Evolutionary conservation across 306 rosid genomes (phyloP).

Genomic region (Lupinus albus): DNA sequence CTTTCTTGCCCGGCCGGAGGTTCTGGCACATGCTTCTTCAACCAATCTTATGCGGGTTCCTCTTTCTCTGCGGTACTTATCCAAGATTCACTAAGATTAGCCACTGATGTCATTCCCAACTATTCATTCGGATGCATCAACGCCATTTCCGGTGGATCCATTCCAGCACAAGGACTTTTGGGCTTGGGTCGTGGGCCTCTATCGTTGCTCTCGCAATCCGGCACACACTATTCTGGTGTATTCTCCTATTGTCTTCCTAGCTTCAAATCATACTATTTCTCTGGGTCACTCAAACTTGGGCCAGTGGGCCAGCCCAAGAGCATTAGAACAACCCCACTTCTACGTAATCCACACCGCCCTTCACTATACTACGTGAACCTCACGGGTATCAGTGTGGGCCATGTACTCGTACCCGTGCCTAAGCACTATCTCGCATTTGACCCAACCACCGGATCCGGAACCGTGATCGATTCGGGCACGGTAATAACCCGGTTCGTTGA

Average conservation of each 20-base stretch:
- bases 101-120: conserved; percentile 45
- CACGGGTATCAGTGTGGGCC: conserved; percentile 73
- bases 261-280: conserved; percentile 83
- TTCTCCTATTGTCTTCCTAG: conserved; percentile 91
- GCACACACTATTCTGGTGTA: conserved; percentile 61
- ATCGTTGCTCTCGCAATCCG: conserved; percentile 70
- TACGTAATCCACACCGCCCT: conserved; percentile 71
- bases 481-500: conserved; percentile 74
- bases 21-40: conserved; percentile 54
- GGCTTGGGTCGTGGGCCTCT: conserved; percentile 90
- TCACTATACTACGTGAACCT: conserved; percentile 82
- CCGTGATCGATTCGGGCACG: conserved; percentile 87
- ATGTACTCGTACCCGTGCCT: conserved; percentile 50
- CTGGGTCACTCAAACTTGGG: conserved; percentile 86
- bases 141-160: conserved; percentile 53
- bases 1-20: conserved; percentile 62
- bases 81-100: conserved; percentile 58
- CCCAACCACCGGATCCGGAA: conserved; percentile 78
- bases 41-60: conserved; percentile 82
- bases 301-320: conserved; percentile 75
- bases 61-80: conserved; percentile 70
- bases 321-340: conserved; percentile 81
- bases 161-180: conserved; percentile 82
- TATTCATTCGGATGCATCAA: conserved; percentile 75
- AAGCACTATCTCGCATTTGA: conserved; percentile 53